phyloP scores from a whole-genome alignment of 2,329 filamentous ascomycete species.

The Graphilbum ipis-grandicollis region DNA sequence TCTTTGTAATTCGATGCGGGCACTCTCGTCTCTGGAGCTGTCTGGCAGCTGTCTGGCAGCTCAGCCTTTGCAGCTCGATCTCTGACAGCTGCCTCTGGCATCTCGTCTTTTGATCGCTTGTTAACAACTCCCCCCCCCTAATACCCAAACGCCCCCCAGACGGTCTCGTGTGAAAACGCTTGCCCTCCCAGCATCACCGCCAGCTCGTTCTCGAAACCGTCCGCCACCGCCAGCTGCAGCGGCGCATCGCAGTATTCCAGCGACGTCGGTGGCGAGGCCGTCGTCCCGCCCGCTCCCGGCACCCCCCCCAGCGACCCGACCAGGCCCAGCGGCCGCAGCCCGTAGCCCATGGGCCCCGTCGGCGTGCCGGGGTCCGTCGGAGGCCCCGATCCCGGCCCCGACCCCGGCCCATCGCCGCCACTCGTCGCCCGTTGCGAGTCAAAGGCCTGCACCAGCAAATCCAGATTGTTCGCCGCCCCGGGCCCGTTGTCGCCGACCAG shows the following conservation, averaged over 20 bases:
- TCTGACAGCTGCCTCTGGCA: too few species aligned
- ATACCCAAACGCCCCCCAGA: slow-evolving; percentile 11
- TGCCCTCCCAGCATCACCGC: slow-evolving; percentile 25
- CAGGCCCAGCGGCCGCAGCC: neutral
- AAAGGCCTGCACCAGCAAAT: slow-evolving; percentile 20
- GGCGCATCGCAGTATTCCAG: slow-evolving; percentile 1
- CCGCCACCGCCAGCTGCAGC: slow-evolving; percentile 12
- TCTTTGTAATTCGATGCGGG: too few species aligned
- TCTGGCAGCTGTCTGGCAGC: too few species aligned
- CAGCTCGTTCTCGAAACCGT: slow-evolving; percentile 29
- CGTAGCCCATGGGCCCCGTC: neutral
- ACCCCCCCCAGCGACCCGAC: neutral
- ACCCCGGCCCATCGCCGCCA: too few species aligned
- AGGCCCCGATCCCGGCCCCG: too few species aligned
- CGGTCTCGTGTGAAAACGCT: slow-evolving; percentile 9
- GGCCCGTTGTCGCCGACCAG: neutral
- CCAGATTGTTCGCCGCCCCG: slow-evolving; percentile 13
- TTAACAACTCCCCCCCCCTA: neutral
- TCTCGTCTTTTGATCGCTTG: too few species aligned
- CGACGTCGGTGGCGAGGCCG: neutral
- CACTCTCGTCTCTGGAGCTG: too few species aligned
- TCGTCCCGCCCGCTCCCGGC: neutral
- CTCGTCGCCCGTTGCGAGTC: neutral
- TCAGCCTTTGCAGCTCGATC: too few species aligned
- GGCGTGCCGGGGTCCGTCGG: too few species aligned